Base-by-base conservation (phyloP, 495 filamentous ascomycete species). In the Chaetomidium leptoderma region DNA sequence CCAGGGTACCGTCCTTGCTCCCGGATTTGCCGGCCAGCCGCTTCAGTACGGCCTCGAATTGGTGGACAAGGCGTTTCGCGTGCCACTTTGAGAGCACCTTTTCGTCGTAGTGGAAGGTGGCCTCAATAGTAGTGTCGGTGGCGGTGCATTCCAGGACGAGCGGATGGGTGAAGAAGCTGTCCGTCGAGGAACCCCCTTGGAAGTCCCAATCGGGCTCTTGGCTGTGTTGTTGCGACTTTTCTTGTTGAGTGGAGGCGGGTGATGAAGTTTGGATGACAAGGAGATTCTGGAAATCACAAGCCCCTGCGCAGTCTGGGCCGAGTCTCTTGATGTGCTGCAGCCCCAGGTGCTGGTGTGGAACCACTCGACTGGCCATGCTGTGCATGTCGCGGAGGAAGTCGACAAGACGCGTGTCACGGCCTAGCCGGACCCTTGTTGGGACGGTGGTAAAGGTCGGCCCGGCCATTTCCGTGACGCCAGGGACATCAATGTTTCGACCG, bases 391-490 rank as follows among this genome's bases (percentile, higher is more conserved):
- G n/a, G 33, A 71, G 44, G 24, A 67, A 68, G 1, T 44, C 42
- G 13, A 26, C 33, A 3, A 68, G n/a, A 16, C 30, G 13, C 40
- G 46, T 49, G 9, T 58, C 57, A 19, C 39, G 33, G 24, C 45
- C 39, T 5, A 70, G 21, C 2, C 39, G 53, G 4, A 73, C 65
- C 2, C 83, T 74, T 14, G 80, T 67, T 6, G 85, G 85, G 0
- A 86, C 66, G 0, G 85, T 86, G 17, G 83, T 76, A 39, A 87
- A 78, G 1, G 83, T 71, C 0, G 84, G 76, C 0, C 79, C 82
- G 6, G 72, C 63, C 48, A 83, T 77, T 21, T 72, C 66, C n/a
- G 69, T 68, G n/a, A 85, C 66, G 19, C 75, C 79, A 6, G 64
- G 54, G 1, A 84, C 60, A 9, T 72, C 65, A 10, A 73, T 72